Base-by-base conservation (phyloP, 129 eudicot species). In the Mikania micrantha region DNA sequence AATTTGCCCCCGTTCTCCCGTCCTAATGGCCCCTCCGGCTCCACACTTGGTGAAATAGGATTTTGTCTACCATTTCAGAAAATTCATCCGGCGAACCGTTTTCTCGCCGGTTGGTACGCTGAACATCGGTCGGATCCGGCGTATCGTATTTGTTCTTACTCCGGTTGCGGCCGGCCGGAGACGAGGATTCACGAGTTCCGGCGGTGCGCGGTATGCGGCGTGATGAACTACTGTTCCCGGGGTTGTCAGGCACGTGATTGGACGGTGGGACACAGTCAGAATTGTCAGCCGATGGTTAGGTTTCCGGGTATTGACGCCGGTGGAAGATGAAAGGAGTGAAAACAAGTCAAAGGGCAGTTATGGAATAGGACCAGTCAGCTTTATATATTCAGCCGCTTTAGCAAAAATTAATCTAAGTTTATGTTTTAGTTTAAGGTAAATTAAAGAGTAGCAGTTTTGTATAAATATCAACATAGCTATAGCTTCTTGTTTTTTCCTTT, bases 241-340 rank as follows among this genome's bases (percentile, higher is more conserved):
- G 80, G 76, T 0, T 82, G 87, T 60, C 83, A 82, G 69, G 83
- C 87, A 31, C 83, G 63, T 17, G 83, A 82, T 24, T 82, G 87
- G 87, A 78, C 77, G 52, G 21, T 59, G 36, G 71, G 87, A 1
- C 87, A 82, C 41, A 60, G 35, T 42, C 60, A 1, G 27, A 59
- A 48, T 7, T 82, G 87, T 24, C 21, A 59, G 12, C 83, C 74
- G 0, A 22, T 47, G 74, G 45, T 27, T 25, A 54, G 76, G 73
- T 59, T 72, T 47, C 32, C 32, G 13, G 9, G 21, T 13, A 47
- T 54, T 19, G 29, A 47, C 69, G 62, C 40, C 75, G 72, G n/a
- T 47, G 44, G 47, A 10, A 16, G 48, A 31, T 60, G 73, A 62
- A 53, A 48, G 17, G 2, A n/a, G 57, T 42, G 19, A 25, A 31